These are phyloP conservation scores for Gymnopilus dilepis DNA, from an alignment of 768 basidiomycete species.

Conservation along the genomic window DNA sequence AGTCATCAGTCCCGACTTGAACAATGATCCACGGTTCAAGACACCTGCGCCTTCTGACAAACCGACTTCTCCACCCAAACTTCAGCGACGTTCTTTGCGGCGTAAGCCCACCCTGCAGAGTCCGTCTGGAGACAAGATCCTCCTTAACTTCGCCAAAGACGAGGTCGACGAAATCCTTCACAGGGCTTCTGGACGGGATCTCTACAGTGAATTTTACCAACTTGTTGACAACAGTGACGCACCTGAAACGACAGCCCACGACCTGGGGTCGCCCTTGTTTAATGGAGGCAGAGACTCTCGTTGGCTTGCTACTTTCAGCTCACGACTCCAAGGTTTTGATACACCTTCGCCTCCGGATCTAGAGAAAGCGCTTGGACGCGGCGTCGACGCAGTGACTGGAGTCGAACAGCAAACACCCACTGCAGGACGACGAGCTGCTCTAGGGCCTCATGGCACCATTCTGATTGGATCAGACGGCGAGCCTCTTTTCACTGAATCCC, in stretches of 20 bases:
- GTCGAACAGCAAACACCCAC: not conserved
- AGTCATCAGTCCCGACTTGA: not conserved
- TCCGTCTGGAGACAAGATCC: not conserved
- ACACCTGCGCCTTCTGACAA: conserved; percentile 4
- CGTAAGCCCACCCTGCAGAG: not conserved
- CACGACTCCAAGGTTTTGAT: not conserved
- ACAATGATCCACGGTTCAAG: conserved; percentile 11
- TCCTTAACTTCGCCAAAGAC: not conserved
- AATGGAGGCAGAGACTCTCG: not conserved
- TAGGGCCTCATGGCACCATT: not conserved
- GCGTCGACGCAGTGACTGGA: not conserved
- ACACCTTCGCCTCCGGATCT: not conserved
- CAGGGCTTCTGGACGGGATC: not conserved
- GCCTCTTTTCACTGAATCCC: not conserved
- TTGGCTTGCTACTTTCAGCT: not conserved
- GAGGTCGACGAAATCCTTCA: not conserved
- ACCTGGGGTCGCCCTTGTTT: not conserved
- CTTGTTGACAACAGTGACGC: not conserved
- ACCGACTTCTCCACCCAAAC: conserved; percentile 1
- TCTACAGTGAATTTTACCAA: not conserved
- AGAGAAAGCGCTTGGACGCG: not conserved
- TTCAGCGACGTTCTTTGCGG: not conserved
- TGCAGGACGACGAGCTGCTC: not conserved
- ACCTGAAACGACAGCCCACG: not conserved
- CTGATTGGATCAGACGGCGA: not conserved